Evolutionary conservation across 768 basidiomycete species (phyloP).

Genomic region (Boletus vinaceobasis): DNA sequence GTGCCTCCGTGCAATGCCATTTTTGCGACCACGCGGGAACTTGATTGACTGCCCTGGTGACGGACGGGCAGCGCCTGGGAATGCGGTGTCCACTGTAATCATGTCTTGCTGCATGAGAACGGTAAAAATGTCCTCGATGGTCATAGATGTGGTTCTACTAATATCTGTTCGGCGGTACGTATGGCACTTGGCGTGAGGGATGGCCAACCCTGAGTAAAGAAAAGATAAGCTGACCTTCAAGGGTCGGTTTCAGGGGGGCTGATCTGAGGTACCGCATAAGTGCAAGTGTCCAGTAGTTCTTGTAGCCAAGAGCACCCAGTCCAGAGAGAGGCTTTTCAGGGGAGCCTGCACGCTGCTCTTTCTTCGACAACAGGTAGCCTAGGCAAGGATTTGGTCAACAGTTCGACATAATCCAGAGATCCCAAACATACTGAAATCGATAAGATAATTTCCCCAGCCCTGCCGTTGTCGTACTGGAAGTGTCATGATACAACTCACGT

Average conservation of each 20-base stretch:
- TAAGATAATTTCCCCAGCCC: constrained; percentile 96
- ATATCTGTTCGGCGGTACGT: constrained; percentile 56
- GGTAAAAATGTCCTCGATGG: constrained; percentile 78
- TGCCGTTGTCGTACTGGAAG: constrained; percentile 89
- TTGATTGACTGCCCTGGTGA: constrained; percentile 79
- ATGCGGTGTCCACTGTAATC: constrained; percentile 54
- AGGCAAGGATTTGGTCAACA: neutral
- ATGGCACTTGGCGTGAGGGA: constrained; percentile 18
- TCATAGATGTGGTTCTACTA: constrained; percentile 83
- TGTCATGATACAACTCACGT: constrained; percentile 99
- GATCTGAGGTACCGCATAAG: constrained; percentile 75
- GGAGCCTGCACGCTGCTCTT: constrained; percentile 85
- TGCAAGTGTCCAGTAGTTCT: constrained; percentile 89
- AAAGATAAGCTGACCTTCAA: constrained; percentile 62
- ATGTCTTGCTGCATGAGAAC: constrained; percentile 72
- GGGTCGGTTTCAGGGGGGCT: constrained; percentile 54
- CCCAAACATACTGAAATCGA: constrained; percentile 81
- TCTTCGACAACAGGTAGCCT: constrained; percentile 97
- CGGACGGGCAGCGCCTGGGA: constrained; percentile 53
- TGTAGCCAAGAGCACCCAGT: constrained; percentile 91
- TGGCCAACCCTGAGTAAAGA: constrained; percentile 10
- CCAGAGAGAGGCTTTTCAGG: constrained; percentile 96
- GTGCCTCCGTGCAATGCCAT: constrained; percentile 61
- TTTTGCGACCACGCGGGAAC: constrained; percentile 62
- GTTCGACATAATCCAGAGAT: constrained; percentile 5